Conservation (phyloP, 106 monocot species). For the Posidonia australis region DNA sequence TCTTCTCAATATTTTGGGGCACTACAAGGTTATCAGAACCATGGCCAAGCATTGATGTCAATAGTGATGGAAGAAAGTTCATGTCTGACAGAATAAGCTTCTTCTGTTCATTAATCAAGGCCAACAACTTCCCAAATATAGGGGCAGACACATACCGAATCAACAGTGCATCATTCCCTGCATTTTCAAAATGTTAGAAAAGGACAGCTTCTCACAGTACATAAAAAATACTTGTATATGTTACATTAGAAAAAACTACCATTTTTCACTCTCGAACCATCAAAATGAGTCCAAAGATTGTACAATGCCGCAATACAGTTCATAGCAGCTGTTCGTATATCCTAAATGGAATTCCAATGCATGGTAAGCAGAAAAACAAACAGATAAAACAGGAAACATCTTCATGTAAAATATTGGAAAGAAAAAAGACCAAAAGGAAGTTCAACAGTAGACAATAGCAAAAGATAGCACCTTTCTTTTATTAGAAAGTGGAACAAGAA, state of each 20-base stretch:
- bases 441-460: background rate
- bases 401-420: background rate
- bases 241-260: slow-evolving; percentile 21
- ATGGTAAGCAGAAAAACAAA: slow-evolving; percentile 5
- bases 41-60: slow-evolving; percentile 44
- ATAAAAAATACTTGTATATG: background rate
- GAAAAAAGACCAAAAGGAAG: background rate
- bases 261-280: slow-evolving; percentile 51
- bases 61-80: slow-evolving; percentile 52
- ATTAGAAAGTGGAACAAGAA: slow-evolving; percentile 70
- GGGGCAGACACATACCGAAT: slow-evolving; percentile 25
- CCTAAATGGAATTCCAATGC: slow-evolving; percentile 27
- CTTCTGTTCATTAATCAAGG: slow-evolving; percentile 48
- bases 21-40: slow-evolving; percentile 33
- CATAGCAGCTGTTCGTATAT: slow-evolving; percentile 56
- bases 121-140: slow-evolving; percentile 51
- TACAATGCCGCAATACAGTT: slow-evolving; percentile 52
- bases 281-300: slow-evolving; percentile 34
- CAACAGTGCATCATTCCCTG: slow-evolving; percentile 47
- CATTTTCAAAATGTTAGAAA: slow-evolving; percentile 4
- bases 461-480: slow-evolving; percentile 44
- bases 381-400: background rate
- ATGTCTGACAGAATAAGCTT: slow-evolving; percentile 64
- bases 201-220: background rate
- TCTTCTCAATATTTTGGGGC: slow-evolving; percentile 40